A percentile compares a stretch with the other conserved stretches of the same genome.
Evolutionary conservation across 1,284 basidiomycete genomes (phyloP).

Genomic region (Puccinia polysora): DNA sequence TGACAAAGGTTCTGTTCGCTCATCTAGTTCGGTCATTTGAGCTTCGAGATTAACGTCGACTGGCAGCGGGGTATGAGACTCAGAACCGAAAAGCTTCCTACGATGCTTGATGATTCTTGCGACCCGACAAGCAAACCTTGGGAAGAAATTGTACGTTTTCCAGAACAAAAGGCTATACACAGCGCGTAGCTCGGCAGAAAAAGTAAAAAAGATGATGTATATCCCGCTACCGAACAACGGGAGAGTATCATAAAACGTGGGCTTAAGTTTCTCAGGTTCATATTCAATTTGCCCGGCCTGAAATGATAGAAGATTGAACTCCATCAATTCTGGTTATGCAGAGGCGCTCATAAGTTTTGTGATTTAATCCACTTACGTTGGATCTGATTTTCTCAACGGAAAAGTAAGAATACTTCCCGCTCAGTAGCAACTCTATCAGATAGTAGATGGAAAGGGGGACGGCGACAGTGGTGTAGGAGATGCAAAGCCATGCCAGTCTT

Average conservation of each 20-base stretch:
- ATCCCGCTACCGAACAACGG: constrained; percentile 19
- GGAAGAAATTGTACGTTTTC: neutral
- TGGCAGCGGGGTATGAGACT: neutral
- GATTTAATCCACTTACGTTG: neutral
- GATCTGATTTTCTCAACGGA: constrained; percentile 13
- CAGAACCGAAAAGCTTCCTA: neutral
- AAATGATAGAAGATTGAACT: neutral
- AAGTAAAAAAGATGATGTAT: constrained; percentile 33
- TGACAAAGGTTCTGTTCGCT: neutral
- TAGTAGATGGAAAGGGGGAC: constrained; percentile 40
- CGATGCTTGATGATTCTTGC: neutral
- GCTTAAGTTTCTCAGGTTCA: constrained; percentile 3
- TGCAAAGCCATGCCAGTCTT: constrained; percentile 42
- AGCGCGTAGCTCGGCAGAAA: constrained; percentile 9
- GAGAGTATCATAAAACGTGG: constrained; percentile 19
- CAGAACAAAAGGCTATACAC: constrained; percentile 8
- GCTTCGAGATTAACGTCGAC: neutral
- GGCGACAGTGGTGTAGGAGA: constrained; percentile 28
- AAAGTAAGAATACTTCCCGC: constrained; percentile 13
- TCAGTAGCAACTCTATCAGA: constrained; percentile 3
- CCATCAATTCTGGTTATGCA: neutral
- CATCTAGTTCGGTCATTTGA: neutral
- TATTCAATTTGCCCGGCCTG: constrained; percentile 17
- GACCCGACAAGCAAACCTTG: too few relatives aligned
- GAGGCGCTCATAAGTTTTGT: neutral